Evolutionary conservation across 352 stramenopile genomes (phyloP).

Genomic region (Globisporangium cylindrosporum): DNA sequence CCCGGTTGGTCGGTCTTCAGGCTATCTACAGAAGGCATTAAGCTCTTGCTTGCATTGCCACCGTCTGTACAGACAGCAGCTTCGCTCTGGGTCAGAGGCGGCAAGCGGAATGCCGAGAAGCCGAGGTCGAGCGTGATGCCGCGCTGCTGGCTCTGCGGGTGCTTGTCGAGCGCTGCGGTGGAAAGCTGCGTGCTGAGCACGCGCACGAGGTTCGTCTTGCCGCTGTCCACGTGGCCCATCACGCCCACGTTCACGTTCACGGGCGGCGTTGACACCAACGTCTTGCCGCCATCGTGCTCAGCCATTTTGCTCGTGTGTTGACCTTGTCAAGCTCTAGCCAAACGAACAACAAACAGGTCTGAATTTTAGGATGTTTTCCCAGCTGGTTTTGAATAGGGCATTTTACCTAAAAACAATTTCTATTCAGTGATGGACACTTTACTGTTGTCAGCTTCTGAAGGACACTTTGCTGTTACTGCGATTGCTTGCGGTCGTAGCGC

Average conservation of each 20-base stretch:
- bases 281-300: neutral
- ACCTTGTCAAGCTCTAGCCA: neutral
- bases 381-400: neutral
- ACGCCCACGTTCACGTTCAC: slow-evolving; percentile 98
- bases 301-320: neutral
- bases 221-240: slow-evolving; percentile 98
- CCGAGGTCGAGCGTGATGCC: slow-evolving; percentile 99
- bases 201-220: slow-evolving; percentile 97
- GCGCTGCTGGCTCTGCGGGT: slow-evolving; percentile 94
- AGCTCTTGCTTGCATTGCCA: neutral
- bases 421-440: neutral
- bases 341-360: neutral
- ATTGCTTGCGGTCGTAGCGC: slow-evolving; percentile 34
- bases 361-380: neutral
- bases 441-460: neutral
- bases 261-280: neutral
- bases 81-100: slow-evolving; percentile 4
- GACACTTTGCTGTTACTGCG: neutral
- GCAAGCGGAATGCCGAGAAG: slow-evolving; percentile 95
- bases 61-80: neutral
- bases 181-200: slow-evolving; percentile 96
- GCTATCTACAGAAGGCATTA: neutral
- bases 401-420: neutral
- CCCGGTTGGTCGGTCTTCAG: slow-evolving; percentile 12
- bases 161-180: slow-evolving; percentile 98